Evolutionary conservation across 768 basidiomycete species (phyloP), one percentile per base, ranked within the genome.

Genomic region (Mycena leptocephala): DNA sequence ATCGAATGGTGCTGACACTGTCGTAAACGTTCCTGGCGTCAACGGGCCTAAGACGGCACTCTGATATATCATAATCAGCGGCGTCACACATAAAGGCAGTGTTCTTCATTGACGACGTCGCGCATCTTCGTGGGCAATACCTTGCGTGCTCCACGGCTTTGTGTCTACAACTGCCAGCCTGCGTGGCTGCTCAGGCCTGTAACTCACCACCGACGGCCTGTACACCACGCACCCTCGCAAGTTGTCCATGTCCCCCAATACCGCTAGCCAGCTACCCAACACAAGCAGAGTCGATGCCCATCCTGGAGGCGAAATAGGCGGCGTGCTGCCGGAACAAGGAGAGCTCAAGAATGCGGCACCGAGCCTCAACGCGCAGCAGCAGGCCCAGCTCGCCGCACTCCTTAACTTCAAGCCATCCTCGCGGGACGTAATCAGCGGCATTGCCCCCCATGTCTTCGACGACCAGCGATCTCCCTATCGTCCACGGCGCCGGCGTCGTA

Each of bases 371-470:
- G 26, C 70, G 10, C 63, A 67, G 68, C 51, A 72, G 65, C 76
- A 77, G 53, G 67, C 67, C 0, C 76, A 77, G 56, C 32, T 70
- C 26, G 61, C 74, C 2, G 74, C 77, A 32, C 71, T 78, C 61
- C 77, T 78, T 43, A 32, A 46, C 67, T 78, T 78, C 71, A 51
- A 48, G n/a, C 77, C 77, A 11, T 78, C 77, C 1, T 69, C 77
- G 59, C 72, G 72, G 20, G 77, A 78, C 67, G 74, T 78, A 5
- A 75, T 78, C 58, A 53, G 70, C 46, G 77, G 77, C 26, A 78
- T 78, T 28, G 77, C 77, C 2, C 77, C 77, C 16, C 77, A 78
- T 28, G 67, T 78, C 37, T 72, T 78, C 37, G 77, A 78, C 43
- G 74, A 75, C 65, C 74, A 72, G 30, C 74, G 51, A 5, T 9